A percentile compares a stretch with the other conserved stretches of the same genome.
Evolutionary conservation across 176 grass and related monocot genomes (phyloP).

Genomic region (Musa schizocarpa): DNA sequence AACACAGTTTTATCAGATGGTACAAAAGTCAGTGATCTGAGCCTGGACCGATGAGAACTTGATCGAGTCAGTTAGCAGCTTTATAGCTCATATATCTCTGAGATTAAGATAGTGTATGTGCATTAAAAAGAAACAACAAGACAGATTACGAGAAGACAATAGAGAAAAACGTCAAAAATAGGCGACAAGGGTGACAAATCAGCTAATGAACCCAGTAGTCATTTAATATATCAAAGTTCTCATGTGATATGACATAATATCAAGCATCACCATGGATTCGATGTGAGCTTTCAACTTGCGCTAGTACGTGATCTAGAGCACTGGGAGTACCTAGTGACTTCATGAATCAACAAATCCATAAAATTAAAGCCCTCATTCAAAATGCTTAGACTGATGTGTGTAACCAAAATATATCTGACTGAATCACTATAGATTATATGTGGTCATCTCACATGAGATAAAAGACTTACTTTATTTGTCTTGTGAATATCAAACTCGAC

Average conservation of each 20-base stretch:
- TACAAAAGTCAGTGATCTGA: too few species aligned
- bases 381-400: neutral
- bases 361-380: neutral
- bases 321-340: neutral
- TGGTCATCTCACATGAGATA: too few species aligned
- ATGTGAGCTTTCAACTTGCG: neutral
- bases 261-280: neutral
- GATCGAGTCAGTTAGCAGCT: too few species aligned
- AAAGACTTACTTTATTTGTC: slow-evolving; percentile 48
- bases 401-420: neutral
- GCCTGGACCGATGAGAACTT: too few species aligned
- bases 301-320: neutral
- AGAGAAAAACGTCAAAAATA: too few species aligned
- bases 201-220: too few species aligned
- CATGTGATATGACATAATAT: neutral
- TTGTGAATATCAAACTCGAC: slow-evolving; percentile 68
- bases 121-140: too few species aligned
- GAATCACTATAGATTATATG: neutral
- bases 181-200: too few species aligned
- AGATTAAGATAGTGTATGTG: too few species aligned
- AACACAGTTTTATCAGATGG: neutral
- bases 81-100: too few species aligned
- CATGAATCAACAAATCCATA: neutral
- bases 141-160: too few species aligned
- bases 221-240: too few species aligned